Base-by-base conservation (phyloP, 2,329 filamentous ascomycete genomes). In the Hyphodiscus sp. region DNA sequence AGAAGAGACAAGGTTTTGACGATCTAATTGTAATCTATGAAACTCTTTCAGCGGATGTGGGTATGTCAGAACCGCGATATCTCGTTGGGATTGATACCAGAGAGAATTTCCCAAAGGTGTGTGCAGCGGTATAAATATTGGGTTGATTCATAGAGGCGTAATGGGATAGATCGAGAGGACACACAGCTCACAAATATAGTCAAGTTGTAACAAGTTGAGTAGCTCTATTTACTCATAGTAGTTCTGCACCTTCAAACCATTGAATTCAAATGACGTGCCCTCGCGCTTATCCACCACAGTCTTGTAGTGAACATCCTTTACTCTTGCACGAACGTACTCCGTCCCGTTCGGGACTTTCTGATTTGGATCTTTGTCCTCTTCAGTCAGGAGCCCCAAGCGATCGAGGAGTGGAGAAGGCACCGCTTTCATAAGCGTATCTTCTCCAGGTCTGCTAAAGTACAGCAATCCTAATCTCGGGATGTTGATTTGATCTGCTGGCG, bases 381-480 rank as follows among this genome's bases (percentile, higher is more conserved):
- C 69, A 1, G 66, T 67, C 30, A 74, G 62, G 2, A 74, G 61
- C 0, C 71, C 72, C 2, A 71, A 59, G 2, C 69, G 67, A 9
- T 68, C 67, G 20, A 73, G 61, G 13, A 70, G 49, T 41, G 71
- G 67, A 19, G 69, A 70, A 8, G 70, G 67, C 11, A 72, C 66
- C 2, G 66, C 61, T 53, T 61, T 68, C 60, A 68, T 70, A 2
- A 58, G 56, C n/a, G 63, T 61, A 30, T 58, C 4, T 4, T 26
- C 23, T 57, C 66, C 66, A 55, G 56, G 56, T 41, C 73, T 65
- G 6, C 71, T 71, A 61, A 71, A 71, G 49, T 72, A 73, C 49
- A 74, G 58, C 1, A 81, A 66, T 0, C 78, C 77, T 2, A 77
- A 67, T 0, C 77, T 70, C 51, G 77, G 73, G 13, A 74, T 60